These are phyloP conservation scores for Fusarium pininemorale DNA, from an alignment of 2,329 filamentous ascomycete genomes.

Conservation along the genomic window DNA sequence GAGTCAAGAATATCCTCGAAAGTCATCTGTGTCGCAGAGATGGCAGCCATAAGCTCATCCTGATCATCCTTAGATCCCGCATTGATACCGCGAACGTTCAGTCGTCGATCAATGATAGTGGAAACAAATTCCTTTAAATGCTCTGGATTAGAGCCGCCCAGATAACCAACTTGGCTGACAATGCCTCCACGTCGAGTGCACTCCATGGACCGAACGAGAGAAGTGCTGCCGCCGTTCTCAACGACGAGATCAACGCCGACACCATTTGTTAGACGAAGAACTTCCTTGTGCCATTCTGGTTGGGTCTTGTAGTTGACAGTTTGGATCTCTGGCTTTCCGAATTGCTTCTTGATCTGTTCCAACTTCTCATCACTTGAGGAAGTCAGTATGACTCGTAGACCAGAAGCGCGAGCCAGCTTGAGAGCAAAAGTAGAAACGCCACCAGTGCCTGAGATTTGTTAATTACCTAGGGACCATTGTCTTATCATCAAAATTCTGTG, in stretches of 20 bases:
- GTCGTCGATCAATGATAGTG: constrained; percentile 49
- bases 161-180: constrained; percentile 55
- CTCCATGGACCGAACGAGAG: constrained; percentile 51
- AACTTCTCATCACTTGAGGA: constrained; percentile 62
- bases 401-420: constrained; percentile 59
- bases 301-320: constrained; percentile 60
- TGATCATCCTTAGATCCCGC: constrained; percentile 51
- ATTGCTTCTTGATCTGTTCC: constrained; percentile 50
- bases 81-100: constrained; percentile 52
- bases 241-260: constrained; percentile 61
- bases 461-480: neutral
- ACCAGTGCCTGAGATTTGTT: constrained; percentile 47
- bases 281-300: constrained; percentile 57
- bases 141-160: constrained; percentile 44
- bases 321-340: constrained; percentile 53
- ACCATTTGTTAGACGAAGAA: constrained; percentile 53
- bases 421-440: constrained; percentile 52
- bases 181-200: constrained; percentile 53
- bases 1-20: constrained; percentile 52
- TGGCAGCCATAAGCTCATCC: constrained; percentile 50
- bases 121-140: constrained; percentile 48
- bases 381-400: constrained; percentile 60
- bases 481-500: neutral
- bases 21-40: constrained; percentile 47
- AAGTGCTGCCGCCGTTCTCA: constrained; percentile 51